These are phyloP conservation scores for Cystobasidium ongulense DNA, from an alignment of 768 basidiomycete species.

Conservation along the genomic window DNA sequence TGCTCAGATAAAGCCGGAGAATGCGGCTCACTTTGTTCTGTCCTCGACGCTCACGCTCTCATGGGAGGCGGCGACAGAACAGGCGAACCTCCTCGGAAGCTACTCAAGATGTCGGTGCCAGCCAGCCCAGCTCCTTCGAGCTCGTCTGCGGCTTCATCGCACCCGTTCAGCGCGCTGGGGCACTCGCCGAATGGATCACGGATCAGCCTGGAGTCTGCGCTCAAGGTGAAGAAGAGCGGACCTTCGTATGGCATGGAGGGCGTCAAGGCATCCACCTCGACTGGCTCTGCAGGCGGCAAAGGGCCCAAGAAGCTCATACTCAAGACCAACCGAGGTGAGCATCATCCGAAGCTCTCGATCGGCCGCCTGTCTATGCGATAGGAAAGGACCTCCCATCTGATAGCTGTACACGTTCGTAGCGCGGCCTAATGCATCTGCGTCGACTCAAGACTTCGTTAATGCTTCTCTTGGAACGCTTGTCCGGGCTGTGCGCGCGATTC, in stretches of 20 bases:
- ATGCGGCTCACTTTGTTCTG: not conserved
- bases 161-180: not conserved
- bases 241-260: not conserved
- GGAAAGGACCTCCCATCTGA: not conserved
- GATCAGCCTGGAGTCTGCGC: constrained; percentile 1
- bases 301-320: constrained; percentile 24
- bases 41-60: not conserved
- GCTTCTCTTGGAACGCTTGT: constrained; percentile 34
- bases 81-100: not conserved
- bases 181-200: not conserved
- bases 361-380: not conserved
- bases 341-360: not conserved
- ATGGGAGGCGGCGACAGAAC: not conserved
- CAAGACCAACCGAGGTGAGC: constrained; percentile 11
- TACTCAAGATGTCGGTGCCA: not conserved
- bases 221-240: not conserved
- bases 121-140: not conserved
- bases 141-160: not conserved
- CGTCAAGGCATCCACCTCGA: not conserved
- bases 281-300: not conserved
- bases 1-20: too few relatives aligned
- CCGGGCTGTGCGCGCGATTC: constrained; percentile 39
- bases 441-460: constrained; percentile 7
- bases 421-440: not conserved
- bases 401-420: not conserved